Percentiles rank a stretch among this genome's conserved stretches.
Conservation (phyloP, 1,284 basidiomycete genomes). For the Rhodotorula sp. region DNA sequence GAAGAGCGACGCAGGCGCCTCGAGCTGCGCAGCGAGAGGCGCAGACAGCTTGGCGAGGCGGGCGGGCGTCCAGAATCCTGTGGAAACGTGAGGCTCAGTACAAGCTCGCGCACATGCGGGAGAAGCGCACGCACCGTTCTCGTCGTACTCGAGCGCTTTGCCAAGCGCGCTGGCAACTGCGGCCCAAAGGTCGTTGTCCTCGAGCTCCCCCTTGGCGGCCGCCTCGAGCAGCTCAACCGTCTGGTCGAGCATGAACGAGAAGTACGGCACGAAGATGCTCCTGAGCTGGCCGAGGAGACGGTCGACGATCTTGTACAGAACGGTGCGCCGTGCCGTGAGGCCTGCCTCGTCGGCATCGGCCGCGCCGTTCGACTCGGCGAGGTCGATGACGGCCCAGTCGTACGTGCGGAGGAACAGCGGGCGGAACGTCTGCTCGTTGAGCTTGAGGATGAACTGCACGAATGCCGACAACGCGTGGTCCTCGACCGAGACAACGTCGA, state of each 20-base stretch:
- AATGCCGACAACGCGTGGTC: slow-evolving; percentile 66
- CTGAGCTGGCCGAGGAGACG: slow-evolving; percentile 80
- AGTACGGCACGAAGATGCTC: slow-evolving; percentile 88
- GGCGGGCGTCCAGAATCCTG: slow-evolving; percentile 86
- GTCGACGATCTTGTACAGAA: slow-evolving; percentile 71
- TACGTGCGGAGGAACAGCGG: slow-evolving; percentile 88
- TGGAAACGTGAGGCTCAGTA: neutral
- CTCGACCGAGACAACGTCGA: slow-evolving; percentile 51
- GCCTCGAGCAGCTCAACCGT: slow-evolving; percentile 66
- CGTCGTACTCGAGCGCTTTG: slow-evolving; percentile 74
- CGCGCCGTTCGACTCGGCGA: slow-evolving; percentile 55
- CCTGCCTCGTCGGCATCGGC: slow-evolving; percentile 10
- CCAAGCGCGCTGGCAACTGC: slow-evolving; percentile 65
- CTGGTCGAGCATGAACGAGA: slow-evolving; percentile 71
- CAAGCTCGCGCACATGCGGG: neutral
- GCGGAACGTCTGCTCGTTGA: slow-evolving; percentile 90
- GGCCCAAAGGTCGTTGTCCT: slow-evolving; percentile 61
- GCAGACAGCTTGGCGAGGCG: slow-evolving; percentile 66
- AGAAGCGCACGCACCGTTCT: slow-evolving; percentile 63
- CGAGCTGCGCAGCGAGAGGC: slow-evolving; percentile 66
- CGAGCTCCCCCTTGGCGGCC: slow-evolving; percentile 51
- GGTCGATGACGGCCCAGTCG: slow-evolving; percentile 85
- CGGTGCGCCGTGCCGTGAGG: slow-evolving; percentile 59
- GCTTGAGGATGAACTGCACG: slow-evolving; percentile 83
- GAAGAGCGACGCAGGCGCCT: slow-evolving; percentile 26